These are phyloP conservation scores for Lactarius quietus DNA, from an alignment of 768 basidiomycete genomes.

Conservation along the genomic window DNA sequence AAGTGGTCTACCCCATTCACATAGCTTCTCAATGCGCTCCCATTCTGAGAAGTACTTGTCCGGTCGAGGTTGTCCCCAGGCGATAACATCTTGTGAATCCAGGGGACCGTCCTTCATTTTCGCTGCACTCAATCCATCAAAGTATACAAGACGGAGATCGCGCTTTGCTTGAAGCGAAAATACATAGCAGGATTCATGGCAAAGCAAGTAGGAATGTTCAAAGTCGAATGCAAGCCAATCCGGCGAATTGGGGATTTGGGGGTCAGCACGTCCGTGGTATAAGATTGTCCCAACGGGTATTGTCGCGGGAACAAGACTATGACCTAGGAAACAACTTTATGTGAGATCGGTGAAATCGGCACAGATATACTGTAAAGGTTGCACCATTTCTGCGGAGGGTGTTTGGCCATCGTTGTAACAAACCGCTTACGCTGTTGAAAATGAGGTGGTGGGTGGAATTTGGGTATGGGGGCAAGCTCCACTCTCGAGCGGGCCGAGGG, in stretches of 20 bases:
- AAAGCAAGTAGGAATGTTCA: slow-evolving; percentile 19
- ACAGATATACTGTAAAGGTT: background rate
- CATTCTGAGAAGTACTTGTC: slow-evolving; percentile 27
- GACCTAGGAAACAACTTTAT: slow-evolving; percentile 7
- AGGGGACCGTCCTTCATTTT: slow-evolving; percentile 32
- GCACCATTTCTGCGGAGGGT: slow-evolving; percentile 29
- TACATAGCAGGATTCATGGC: slow-evolving; percentile 3
- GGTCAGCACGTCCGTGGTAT: slow-evolving; percentile 21
- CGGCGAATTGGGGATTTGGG: slow-evolving; percentile 7
- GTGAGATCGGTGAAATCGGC: no score
- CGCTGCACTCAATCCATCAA: slow-evolving; percentile 22
- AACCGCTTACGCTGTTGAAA: slow-evolving; percentile 35
- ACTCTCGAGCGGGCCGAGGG: background rate
- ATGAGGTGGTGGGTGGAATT: slow-evolving; percentile 35
- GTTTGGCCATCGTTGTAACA: slow-evolving; percentile 41
- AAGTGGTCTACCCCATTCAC: slow-evolving; percentile 34
- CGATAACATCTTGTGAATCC: slow-evolving; percentile 38
- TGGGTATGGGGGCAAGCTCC: slow-evolving; percentile 27
- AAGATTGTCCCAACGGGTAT: slow-evolving; percentile 23
- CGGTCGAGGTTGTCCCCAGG: slow-evolving; percentile 31
- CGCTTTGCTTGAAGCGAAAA: slow-evolving; percentile 18
- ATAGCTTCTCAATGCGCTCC: slow-evolving; percentile 33
- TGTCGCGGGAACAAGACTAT: slow-evolving; percentile 18
- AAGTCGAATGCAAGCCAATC: slow-evolving; percentile 27
- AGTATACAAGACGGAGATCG: slow-evolving; percentile 21